phyloP scores from a whole-genome alignment of 2,329 filamentous ascomycete species.

The Aureobasidium sp. region DNA sequence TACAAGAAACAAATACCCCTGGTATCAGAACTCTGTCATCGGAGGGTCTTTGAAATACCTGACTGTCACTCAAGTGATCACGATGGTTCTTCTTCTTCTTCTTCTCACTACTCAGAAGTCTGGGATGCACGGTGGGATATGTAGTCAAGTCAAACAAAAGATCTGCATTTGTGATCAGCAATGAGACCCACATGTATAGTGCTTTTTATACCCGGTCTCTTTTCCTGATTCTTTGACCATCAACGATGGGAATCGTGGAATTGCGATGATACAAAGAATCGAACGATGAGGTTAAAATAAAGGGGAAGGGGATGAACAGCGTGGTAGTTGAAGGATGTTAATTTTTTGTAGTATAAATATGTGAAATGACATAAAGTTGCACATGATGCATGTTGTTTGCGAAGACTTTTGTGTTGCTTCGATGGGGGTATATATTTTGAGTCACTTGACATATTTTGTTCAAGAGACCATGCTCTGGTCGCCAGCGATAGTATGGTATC shows the following conservation, averaged over 20 bases:
- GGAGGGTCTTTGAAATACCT: too few species aligned
- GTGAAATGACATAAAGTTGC: too few species aligned
- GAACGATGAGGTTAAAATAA: neutral
- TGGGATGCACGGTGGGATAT: too few species aligned
- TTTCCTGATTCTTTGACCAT: neutral
- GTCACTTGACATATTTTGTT: too few species aligned
- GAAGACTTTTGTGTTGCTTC: neutral
- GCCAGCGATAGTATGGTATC: neutral
- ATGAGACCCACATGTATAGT: neutral
- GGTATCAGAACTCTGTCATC: too few species aligned
- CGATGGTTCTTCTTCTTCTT: too few species aligned
- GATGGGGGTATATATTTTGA: neutral
- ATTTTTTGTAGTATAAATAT: neutral
- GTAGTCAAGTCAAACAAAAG: too few species aligned
- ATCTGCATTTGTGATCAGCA: too few species aligned
- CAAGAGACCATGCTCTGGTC: neutral
- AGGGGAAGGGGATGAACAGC: neutral
- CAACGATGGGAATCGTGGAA: neutral
- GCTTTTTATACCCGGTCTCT: neutral
- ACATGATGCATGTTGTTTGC: neutral
- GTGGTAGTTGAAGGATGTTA: neutral
- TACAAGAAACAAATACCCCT: too few species aligned
- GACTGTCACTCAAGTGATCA: too few species aligned
- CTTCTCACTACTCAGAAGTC: too few species aligned
- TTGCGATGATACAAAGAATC: neutral